These are phyloP conservation scores for Saxispiralis lemnorum DNA, from an alignment of 495 filamentous ascomycete species.

Conservation along the genomic window DNA sequence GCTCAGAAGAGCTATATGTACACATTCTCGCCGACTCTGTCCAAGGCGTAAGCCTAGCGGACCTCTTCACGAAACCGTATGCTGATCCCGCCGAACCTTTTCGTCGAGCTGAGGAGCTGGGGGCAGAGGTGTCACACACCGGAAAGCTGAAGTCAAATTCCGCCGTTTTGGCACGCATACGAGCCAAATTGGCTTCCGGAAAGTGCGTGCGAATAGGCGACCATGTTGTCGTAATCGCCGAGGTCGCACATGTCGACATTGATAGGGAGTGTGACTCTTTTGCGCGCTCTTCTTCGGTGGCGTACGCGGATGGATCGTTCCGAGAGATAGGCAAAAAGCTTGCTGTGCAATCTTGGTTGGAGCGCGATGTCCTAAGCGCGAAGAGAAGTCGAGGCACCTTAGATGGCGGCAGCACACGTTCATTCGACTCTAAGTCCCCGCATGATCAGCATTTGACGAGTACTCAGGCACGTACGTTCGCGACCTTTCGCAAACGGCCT, in stretches of 20 bases:
- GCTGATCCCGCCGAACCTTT: conserved; percentile 4
- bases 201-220: conserved; percentile 31
- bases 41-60: conserved; percentile 13
- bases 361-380: not conserved
- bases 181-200: conserved; percentile 6
- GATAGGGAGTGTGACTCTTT: too few relatives aligned
- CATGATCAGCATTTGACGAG: too few relatives aligned
- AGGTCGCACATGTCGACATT: conserved; percentile 20
- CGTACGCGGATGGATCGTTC: too few relatives aligned
- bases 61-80: conserved; percentile 19
- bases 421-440: too few relatives aligned
- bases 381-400: not conserved
- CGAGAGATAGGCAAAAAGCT: too few relatives aligned
- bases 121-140: not conserved
- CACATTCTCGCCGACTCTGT: conserved; percentile 19
- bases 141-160: too few relatives aligned
- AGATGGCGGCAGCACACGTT: too few relatives aligned
- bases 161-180: too few relatives aligned
- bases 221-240: conserved; percentile 39
- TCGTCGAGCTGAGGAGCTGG: not conserved
- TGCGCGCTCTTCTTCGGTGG: too few relatives aligned
- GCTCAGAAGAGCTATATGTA: conserved; percentile 9
- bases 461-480: too few relatives aligned
- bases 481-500: not conserved
- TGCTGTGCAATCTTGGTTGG: too few relatives aligned